phyloP scores from a whole-genome alignment of 75 land plant genomes.

The Larix kaempferi region DNA sequence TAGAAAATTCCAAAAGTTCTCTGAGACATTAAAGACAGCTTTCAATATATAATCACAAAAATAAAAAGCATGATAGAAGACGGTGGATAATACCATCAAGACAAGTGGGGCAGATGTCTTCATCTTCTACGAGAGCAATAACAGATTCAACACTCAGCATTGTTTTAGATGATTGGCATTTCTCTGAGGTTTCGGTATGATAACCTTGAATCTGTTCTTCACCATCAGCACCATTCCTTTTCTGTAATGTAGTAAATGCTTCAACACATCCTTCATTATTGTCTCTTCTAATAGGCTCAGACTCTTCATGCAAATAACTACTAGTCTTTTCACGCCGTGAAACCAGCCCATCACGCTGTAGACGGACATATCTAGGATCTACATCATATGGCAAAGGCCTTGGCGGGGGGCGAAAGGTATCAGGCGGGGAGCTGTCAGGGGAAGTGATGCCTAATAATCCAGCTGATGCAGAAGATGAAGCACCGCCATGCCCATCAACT shows the following conservation, averaged over 20 bases:
- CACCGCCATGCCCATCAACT: conserved; percentile 11
- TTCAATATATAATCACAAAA: background rate
- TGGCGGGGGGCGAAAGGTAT: conserved; percentile 51
- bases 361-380: conserved; percentile 43
- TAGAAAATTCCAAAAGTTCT: background rate
- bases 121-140: conserved; percentile 55
- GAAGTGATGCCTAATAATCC: conserved; percentile 15
- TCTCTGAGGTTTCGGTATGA: conserved; percentile 25
- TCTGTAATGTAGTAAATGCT: conserved; percentile 22
- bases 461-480: conserved; percentile 23
- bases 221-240: conserved; percentile 30
- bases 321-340: conserved; percentile 48
- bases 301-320: conserved; percentile 44
- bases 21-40: background rate
- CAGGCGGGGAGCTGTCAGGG: conserved; percentile 20
- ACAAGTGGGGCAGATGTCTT: conserved; percentile 81
- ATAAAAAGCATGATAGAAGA: background rate
- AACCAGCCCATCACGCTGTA: conserved; percentile 36
- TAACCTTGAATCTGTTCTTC: conserved; percentile 34
- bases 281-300: conserved; percentile 36
- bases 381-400: conserved; percentile 64
- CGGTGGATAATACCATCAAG: conserved; percentile 58
- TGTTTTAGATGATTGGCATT: conserved; percentile 19
- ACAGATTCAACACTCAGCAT: conserved; percentile 24
- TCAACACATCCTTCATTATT: conserved; percentile 35